Base-by-base conservation (phyloP, 2,329 filamentous ascomycete genomes). In the Pseudocercospora crystallina region DNA sequence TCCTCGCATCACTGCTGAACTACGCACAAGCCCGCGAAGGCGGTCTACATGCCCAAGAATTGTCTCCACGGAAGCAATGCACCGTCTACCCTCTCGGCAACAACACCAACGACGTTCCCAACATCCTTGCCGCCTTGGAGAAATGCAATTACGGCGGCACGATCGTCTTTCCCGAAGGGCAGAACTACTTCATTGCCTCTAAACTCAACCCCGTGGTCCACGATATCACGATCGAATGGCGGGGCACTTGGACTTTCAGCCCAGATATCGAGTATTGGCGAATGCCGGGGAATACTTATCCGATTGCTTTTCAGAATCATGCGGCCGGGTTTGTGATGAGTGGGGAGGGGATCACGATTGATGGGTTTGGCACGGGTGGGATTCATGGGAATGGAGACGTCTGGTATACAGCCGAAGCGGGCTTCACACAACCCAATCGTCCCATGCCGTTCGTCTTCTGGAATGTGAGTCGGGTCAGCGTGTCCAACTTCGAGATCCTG, bases 381-480 rank as follows among this genome's bases (percentile, higher is more conserved):
- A 80, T 82, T 42, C 62, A 79, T 48, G 79, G 79, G 5, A 80
- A 79, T 53, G 78, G 80, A 2, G 74, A 82, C 53, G 60, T 69
- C 1, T 82, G 79, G 79, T 82, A 82, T 54, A 73, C 67, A 13
- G 74, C 66, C 8, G 78, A 81, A 61, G 57, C 69, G 20, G 73
- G 69, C 11, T 56, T 63, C 5, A 81, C 77, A 0, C 72, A 72
- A 46, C 72, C 73, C 1, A 79, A 79, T 3, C 66, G 80, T 8
- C 79, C 79, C 0, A 82, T 82, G 78, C 78, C 79, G 0, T 81
- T 82, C 50, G 77, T 81, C 3, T 74, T 80, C 45, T 82, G 79
- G 79, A 82, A 81, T 56, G 75, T 78, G 2, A 75, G 72, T n/a
- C 72, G 80, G 46, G 78, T 81, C 2, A 66, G 69, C 3, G 77